A percentile compares a stretch with the other conserved stretches of the same genome.
phyloP scores from a whole-genome alignment of 208 protist species.

The Leishmania amazonensis region DNA sequence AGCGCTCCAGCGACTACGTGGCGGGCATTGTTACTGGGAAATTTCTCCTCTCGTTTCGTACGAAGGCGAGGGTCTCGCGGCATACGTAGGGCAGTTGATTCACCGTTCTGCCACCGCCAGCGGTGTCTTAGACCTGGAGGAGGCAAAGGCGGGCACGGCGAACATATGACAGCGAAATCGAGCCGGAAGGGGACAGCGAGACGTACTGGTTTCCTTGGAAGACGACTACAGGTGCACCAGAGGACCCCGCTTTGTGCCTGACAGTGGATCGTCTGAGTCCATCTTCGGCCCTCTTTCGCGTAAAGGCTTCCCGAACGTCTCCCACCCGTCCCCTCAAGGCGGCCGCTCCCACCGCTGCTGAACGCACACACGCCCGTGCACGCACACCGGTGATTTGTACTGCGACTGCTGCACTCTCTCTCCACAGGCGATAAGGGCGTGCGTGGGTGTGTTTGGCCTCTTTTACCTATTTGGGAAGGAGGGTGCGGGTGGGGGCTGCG shows the following conservation, averaged over 20 bases:
- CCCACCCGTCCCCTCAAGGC: neutral
- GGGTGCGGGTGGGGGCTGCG: no score
- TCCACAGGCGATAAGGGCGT: neutral
- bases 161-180: conserved; percentile 12
- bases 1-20: conserved; percentile 42
- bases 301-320: neutral
- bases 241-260: neutral
- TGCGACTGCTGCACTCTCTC: neutral
- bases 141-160: conserved; percentile 4
- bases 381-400: neutral
- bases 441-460: neutral
- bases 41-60: conserved; percentile 93
- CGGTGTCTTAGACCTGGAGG: conserved; percentile 30
- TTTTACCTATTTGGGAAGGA: neutral
- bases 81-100: conserved; percentile 35
- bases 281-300: neutral
- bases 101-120: conserved; percentile 28
- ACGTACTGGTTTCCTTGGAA: neutral
- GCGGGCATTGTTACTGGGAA: conserved; percentile 58
- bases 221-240: neutral
- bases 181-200: neutral
- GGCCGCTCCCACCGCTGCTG: neutral
- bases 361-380: neutral
- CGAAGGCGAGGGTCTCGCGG: conserved; percentile 86
- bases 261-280: neutral